A percentile compares a stretch with the other conserved stretches of the same genome.
These are phyloP conservation scores for Cercophora newfieldiana DNA, from an alignment of 495 filamentous ascomycete species.

Conservation along the genomic window DNA sequence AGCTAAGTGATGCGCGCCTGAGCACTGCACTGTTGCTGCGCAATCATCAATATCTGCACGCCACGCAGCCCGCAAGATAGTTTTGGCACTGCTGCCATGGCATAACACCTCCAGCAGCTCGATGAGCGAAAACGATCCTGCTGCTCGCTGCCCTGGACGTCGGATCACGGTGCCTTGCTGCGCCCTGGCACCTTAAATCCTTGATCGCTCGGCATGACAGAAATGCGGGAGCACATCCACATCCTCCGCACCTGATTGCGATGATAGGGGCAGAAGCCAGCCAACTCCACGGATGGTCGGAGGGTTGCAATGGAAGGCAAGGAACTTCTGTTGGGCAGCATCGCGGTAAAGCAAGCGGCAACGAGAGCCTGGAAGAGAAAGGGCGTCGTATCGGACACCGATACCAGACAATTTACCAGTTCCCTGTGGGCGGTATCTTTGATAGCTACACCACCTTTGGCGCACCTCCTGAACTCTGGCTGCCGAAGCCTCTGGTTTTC, in stretches of 20 bases:
- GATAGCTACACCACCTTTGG: not conserved
- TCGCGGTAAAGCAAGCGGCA: not conserved
- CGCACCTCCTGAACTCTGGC: not conserved
- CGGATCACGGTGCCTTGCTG: constrained; percentile 17
- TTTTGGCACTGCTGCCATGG: not conserved
- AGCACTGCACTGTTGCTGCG: not conserved
- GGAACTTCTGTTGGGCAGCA: not conserved
- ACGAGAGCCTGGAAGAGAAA: not conserved
- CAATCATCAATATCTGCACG: not conserved
- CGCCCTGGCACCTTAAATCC: constrained; percentile 36
- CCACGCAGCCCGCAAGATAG: not conserved
- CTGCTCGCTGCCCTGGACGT: not conserved
- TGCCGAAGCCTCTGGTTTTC: not conserved
- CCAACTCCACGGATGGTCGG: not conserved
- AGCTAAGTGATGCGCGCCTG: not conserved
- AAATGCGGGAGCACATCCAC: not conserved
- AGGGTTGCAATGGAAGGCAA: constrained; percentile 1
- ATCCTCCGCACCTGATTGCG: not conserved
- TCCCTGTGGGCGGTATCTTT: constrained; percentile 9
- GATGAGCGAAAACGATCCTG: not conserved
- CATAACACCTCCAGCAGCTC: not conserved
- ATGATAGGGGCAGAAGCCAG: not conserved
- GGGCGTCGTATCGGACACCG: not conserved
- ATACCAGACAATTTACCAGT: constrained; percentile 6
- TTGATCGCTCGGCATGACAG: not conserved